Conservation (phyloP, 352 stramenopile species). For the Globisporangium splendens region DNA sequence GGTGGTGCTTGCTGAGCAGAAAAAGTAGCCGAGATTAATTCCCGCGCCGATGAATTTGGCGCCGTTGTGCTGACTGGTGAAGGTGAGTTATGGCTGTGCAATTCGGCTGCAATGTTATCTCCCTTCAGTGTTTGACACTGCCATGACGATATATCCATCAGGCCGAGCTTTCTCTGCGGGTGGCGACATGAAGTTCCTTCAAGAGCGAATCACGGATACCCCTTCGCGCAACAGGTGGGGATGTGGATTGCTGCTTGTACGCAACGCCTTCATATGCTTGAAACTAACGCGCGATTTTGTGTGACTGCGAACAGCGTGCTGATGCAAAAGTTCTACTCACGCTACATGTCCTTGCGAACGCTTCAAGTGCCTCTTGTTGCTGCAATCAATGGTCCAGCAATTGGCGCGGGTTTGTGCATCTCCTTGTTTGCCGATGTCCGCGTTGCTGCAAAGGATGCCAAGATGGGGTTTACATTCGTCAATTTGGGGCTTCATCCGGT, state of each 20-base stretch:
- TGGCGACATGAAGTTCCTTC: constrained; percentile 83
- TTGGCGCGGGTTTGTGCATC: constrained; percentile 76
- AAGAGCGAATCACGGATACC: constrained; percentile 48
- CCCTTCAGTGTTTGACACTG: not conserved
- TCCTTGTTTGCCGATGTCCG: constrained; percentile 83
- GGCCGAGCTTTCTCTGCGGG: constrained; percentile 83
- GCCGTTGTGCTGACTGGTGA: constrained; percentile 76
- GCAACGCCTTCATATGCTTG: too few relatives aligned
- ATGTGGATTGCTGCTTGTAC: too few relatives aligned
- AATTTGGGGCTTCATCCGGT: constrained; percentile 80
- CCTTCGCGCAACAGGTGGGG: constrained; percentile 67
- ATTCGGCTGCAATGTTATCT: not conserved
- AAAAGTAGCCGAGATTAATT: constrained; percentile 48
- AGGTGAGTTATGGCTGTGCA: constrained; percentile 13
- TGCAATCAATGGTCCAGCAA: constrained; percentile 83
- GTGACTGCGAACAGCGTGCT: constrained; percentile 25
- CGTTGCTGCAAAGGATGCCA: constrained; percentile 53
- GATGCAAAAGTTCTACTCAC: constrained; percentile 84
- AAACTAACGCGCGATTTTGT: not conserved
- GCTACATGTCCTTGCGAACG: constrained; percentile 75
- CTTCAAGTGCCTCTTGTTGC: constrained; percentile 81
- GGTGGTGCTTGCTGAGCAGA: constrained; percentile 17
- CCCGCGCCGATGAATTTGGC: constrained; percentile 42
- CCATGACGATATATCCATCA: not conserved
- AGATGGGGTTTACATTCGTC: constrained; percentile 88